phyloP scores from a whole-genome alignment of 345 rosid genomes.

The Moringa oleifera region DNA sequence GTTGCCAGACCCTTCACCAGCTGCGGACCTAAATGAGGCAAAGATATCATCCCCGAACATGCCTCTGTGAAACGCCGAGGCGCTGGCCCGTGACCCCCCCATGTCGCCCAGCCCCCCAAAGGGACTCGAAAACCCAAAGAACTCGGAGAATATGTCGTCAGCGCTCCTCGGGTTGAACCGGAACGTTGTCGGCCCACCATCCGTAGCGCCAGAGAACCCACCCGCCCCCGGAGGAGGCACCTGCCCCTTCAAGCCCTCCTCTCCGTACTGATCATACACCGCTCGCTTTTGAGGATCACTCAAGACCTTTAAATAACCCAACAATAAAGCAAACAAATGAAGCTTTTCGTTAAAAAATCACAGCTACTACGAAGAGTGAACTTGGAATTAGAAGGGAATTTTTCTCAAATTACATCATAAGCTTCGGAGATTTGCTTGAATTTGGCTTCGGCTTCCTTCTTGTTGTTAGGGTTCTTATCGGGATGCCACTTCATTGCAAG shows the following conservation, averaged over 20 bases:
- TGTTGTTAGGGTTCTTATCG: slow-evolving; percentile 78
- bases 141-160: slow-evolving; percentile 79
- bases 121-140: slow-evolving; percentile 69
- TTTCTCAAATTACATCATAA: slow-evolving; percentile 48
- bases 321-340: slow-evolving; percentile 9
- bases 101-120: slow-evolving; percentile 47
- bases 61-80: slow-evolving; percentile 46
- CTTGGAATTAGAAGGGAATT: not conserved
- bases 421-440: slow-evolving; percentile 96
- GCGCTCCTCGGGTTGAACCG: slow-evolving; percentile 75
- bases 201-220: slow-evolving; percentile 40
- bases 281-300: slow-evolving; percentile 79
- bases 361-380: not conserved
- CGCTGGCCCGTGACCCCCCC: slow-evolving; percentile 43
- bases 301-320: slow-evolving; percentile 43
- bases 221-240: slow-evolving; percentile 68
- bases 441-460: slow-evolving; percentile 84
- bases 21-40: slow-evolving; percentile 33
- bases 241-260: slow-evolving; percentile 77
- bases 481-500: slow-evolving; percentile 98
- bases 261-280: slow-evolving; percentile 86
- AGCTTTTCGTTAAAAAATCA: not conserved
- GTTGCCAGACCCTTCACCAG: slow-evolving; percentile 38
- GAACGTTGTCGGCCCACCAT: slow-evolving; percentile 43
- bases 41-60: slow-evolving; percentile 62